Evolutionary conservation across 352 stramenopile genomes (phyloP).

Genomic region (Paralagenidium karlingii): DNA sequence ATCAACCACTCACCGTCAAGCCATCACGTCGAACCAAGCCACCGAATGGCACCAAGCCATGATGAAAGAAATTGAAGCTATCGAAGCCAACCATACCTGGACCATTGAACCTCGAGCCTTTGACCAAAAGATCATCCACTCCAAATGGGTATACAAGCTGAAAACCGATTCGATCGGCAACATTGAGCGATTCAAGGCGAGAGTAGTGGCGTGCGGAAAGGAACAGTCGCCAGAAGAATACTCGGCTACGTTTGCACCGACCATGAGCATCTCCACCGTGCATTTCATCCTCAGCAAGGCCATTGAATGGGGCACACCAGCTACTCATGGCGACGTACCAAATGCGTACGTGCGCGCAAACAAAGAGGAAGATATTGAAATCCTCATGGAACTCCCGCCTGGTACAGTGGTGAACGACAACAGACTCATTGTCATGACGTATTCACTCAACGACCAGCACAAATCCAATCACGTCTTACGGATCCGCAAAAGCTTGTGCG

Average conservation of each 20-base stretch:
- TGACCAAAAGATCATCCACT: neutral
- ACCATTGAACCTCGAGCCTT: neutral
- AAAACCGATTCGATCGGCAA: slow-evolving; percentile 2
- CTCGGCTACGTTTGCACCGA: slow-evolving; percentile 1
- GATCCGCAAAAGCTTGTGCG: slow-evolving; percentile 2
- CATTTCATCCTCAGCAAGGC: neutral
- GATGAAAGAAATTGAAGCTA: neutral
- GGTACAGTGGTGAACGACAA: neutral
- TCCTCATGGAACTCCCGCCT: slow-evolving; percentile 1
- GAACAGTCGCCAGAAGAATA: neutral
- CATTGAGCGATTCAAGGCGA: slow-evolving; percentile 4
- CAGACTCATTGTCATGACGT: too few relatives aligned
- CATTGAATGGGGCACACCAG: neutral
- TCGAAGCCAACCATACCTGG: neutral
- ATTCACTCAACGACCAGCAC: too few relatives aligned
- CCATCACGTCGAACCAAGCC: neutral
- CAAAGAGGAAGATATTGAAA: neutral
- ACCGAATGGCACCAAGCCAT: neutral
- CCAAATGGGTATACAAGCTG: slow-evolving; percentile 4
- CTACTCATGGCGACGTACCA: neutral
- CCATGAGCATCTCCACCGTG: neutral
- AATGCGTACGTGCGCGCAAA: slow-evolving; percentile 1
- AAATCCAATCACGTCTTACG: neutral
- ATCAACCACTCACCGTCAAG: neutral
- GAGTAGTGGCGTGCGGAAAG: slow-evolving; percentile 2